Conservation (phyloP, 371 early-diverging fungal genomes). For the Apophysomyces elegans region DNA sequence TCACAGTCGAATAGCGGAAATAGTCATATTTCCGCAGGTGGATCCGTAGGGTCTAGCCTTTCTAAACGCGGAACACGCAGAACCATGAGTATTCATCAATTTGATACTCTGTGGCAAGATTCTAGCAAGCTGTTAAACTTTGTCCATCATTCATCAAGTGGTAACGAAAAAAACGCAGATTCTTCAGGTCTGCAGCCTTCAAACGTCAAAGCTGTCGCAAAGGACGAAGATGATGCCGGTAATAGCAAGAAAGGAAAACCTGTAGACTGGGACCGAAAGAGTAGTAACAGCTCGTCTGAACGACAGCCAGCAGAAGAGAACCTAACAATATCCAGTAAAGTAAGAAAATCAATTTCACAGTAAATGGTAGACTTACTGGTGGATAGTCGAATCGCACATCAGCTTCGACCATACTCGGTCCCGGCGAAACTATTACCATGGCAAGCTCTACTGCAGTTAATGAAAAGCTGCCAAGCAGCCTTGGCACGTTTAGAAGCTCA, state of each 20-base stretch:
- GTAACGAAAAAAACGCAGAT: slow-evolving; percentile 17
- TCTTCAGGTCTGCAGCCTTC: neutral
- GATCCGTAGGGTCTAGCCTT: slow-evolving; percentile 16
- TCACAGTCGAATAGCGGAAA: slow-evolving; percentile 22
- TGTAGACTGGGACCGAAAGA: slow-evolving; percentile 30
- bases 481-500: slow-evolving; percentile 45
- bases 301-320: slow-evolving; percentile 23
- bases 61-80: slow-evolving; percentile 30
- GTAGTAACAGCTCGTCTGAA: slow-evolving; percentile 26
- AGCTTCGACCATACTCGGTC: slow-evolving; percentile 30
- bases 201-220: neutral
- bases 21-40: neutral
- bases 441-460: slow-evolving; percentile 35
- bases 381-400: slow-evolving; percentile 50
- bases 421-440: slow-evolving; percentile 34
- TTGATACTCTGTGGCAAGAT: slow-evolving; percentile 49
- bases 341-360: neutral
- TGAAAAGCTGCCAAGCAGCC: slow-evolving; percentile 38
- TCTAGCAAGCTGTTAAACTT: slow-evolving; percentile 50
- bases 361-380: neutral
- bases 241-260: slow-evolving; percentile 9
- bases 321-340: slow-evolving; percentile 38
- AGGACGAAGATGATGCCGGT: slow-evolving; percentile 19
- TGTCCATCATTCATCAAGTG: slow-evolving; percentile 37
- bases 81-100: slow-evolving; percentile 51